Evolutionary conservation across 257 asterid genomes (phyloP).

Genomic region (Nemophila menziesii): DNA sequence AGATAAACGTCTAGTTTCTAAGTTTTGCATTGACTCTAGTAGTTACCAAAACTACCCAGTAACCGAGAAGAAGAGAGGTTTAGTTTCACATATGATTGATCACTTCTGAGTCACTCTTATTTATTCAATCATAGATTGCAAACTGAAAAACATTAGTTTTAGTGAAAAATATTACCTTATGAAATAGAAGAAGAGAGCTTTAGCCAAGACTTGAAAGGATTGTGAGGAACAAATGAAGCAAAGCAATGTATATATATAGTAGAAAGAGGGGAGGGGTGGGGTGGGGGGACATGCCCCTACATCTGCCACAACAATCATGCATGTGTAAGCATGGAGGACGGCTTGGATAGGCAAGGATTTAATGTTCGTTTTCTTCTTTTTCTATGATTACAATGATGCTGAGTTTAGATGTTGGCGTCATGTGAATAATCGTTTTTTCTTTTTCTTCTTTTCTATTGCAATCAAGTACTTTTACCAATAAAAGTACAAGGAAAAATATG

Average conservation of each 20-base stretch:
- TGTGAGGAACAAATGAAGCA: constrained; percentile 16
- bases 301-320: constrained; percentile 53
- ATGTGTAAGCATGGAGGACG: constrained; percentile 62
- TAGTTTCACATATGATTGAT: too few relatives aligned
- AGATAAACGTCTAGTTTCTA: not conserved
- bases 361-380: constrained; percentile 15
- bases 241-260: constrained; percentile 39
- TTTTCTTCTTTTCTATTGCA: too few relatives aligned
- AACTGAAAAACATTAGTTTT: too few relatives aligned
- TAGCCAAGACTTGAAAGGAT: constrained; percentile 11
- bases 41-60: too few relatives aligned
- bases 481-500: too few relatives aligned
- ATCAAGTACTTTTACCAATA: too few relatives aligned
- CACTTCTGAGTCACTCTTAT: too few relatives aligned
- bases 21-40: too few relatives aligned
- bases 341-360: constrained; percentile 30
- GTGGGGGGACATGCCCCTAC: constrained; percentile 9
- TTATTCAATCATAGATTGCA: too few relatives aligned
- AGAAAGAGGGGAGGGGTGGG: constrained; percentile 13
- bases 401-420: constrained; percentile 42
- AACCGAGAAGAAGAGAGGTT: too few relatives aligned
- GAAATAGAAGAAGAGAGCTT: constrained; percentile 19
- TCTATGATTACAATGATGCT: constrained; percentile 27
- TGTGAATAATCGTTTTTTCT: constrained; percentile 26
- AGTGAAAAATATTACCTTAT: constrained; percentile 66